phyloP scores from a whole-genome alignment of 2,329 filamentous ascomycete species.

The Apiospora sp. region DNA sequence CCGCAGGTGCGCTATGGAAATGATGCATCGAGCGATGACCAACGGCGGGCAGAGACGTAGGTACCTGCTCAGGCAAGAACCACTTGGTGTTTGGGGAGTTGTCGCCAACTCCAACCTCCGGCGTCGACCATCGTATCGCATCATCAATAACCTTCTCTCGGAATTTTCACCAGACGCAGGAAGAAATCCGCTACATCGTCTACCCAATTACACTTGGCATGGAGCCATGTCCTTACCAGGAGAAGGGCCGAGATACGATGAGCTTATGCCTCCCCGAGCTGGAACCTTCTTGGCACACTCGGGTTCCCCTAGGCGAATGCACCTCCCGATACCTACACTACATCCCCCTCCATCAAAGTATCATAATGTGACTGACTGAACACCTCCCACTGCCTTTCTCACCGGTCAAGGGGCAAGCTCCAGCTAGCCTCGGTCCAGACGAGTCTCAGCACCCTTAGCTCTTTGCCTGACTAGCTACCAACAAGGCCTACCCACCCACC shows the following conservation, averaged over 20 bases:
- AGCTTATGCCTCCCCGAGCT: background rate
- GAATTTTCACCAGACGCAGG: background rate
- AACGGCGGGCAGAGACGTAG: too few relatives aligned
- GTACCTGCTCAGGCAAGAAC: too few relatives aligned
- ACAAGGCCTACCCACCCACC: background rate
- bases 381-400: background rate
- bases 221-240: background rate
- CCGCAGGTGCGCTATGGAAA: background rate
- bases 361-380: background rate
- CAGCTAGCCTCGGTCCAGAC: background rate
- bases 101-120: too few relatives aligned
- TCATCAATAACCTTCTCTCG: too few relatives aligned
- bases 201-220: background rate
- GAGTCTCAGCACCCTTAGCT: background rate
- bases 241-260: background rate
- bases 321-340: background rate
- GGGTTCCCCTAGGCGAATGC: background rate
- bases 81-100: too few relatives aligned
- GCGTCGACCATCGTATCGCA: too few relatives aligned
- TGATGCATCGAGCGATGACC: too few relatives aligned
- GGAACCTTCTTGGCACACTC: background rate
- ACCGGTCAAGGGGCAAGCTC: background rate
- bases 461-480: background rate
- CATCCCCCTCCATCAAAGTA: background rate
- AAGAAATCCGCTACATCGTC: background rate